Evolutionary conservation across 306 rosid genomes (phyloP).

Genomic region (Dryas drummondii): DNA sequence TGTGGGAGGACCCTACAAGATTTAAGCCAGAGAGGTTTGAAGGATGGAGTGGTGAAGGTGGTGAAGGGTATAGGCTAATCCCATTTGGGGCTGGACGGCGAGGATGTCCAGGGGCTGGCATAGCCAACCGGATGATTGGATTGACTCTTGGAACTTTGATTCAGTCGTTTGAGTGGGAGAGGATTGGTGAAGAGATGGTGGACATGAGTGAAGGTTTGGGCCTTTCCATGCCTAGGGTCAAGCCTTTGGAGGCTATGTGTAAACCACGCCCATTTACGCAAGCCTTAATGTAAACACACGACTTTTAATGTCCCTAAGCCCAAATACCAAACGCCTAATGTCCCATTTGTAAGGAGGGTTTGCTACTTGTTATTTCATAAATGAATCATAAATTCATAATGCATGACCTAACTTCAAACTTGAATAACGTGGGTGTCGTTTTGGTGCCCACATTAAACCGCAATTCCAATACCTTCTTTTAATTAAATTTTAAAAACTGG

Average conservation of each 20-base stretch:
- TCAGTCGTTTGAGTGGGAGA: constrained; percentile 44
- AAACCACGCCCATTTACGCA: constrained; percentile 21
- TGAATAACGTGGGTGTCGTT: no score
- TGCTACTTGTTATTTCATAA: no score
- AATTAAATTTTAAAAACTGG: no score
- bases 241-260: constrained; percentile 22
- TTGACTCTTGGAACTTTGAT: constrained; percentile 30
- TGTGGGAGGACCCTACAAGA: constrained; percentile 28
- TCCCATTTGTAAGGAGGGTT: no score
- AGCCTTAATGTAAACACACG: no score
- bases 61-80: constrained; percentile 17
- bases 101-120: constrained; percentile 43
- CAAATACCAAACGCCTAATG: no score
- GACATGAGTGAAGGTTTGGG: constrained; percentile 26
- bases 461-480: no score
- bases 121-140: constrained; percentile 31
- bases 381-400: no score
- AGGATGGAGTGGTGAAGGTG: constrained; percentile 4
- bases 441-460: no score
- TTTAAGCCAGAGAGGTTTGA: constrained; percentile 40
- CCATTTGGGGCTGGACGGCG: constrained; percentile 55
- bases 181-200: constrained; percentile 2
- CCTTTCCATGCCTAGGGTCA: not conserved
- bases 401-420: no score
- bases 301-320: no score